A percentile compares a stretch with the other conserved stretches of the same genome.
These are phyloP conservation scores for Rugonectria rugulosa DNA, from an alignment of 2,329 filamentous ascomycete genomes.

Conservation along the genomic window DNA sequence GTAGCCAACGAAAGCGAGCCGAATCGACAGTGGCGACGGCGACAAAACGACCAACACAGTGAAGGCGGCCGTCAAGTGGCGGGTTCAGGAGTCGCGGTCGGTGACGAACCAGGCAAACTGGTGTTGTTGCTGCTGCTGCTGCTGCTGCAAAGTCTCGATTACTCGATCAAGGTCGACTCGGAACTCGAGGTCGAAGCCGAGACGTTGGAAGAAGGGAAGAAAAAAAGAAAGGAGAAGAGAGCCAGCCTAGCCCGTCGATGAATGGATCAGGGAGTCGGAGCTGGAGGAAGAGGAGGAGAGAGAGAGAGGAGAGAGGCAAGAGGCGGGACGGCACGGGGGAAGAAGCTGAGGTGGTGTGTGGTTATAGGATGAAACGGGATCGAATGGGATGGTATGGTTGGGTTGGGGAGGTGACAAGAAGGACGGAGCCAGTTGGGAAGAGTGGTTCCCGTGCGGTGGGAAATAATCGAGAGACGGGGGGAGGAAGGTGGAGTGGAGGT, in stretches of 20 bases:
- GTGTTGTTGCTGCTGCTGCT: too few relatives aligned
- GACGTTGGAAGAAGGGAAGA: slow-evolving; percentile 5
- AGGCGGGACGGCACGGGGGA: slow-evolving; percentile 35
- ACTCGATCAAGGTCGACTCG: neutral
- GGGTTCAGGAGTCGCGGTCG: slow-evolving; percentile 31
- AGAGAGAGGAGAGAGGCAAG: slow-evolving; percentile 19
- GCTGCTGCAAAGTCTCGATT: too few relatives aligned
- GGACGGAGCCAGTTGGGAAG: slow-evolving; percentile 13
- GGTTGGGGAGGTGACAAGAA: slow-evolving; percentile 17
- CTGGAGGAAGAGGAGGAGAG: slow-evolving; percentile 28
- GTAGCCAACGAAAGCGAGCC: slow-evolving; percentile 25
- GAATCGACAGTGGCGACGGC: slow-evolving; percentile 19
- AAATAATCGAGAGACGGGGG: slow-evolving; percentile 21
- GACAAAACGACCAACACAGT: slow-evolving; percentile 31
- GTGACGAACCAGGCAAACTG: slow-evolving; percentile 16
- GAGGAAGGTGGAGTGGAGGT: slow-evolving; percentile 32
- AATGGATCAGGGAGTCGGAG: slow-evolving; percentile 14
- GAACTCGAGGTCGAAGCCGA: slow-evolving; percentile 1
- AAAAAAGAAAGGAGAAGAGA: slow-evolving; percentile 22
- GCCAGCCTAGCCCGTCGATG: too few relatives aligned
- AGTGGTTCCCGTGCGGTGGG: slow-evolving; percentile 35
- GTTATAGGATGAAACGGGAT: slow-evolving; percentile 11
- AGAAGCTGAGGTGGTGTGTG: slow-evolving; percentile 29
- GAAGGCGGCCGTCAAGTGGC: slow-evolving; percentile 36
- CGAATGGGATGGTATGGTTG: neutral